Conservation (phyloP, 352 stramenopile genomes). For the Phytophthora brassicae region DNA sequence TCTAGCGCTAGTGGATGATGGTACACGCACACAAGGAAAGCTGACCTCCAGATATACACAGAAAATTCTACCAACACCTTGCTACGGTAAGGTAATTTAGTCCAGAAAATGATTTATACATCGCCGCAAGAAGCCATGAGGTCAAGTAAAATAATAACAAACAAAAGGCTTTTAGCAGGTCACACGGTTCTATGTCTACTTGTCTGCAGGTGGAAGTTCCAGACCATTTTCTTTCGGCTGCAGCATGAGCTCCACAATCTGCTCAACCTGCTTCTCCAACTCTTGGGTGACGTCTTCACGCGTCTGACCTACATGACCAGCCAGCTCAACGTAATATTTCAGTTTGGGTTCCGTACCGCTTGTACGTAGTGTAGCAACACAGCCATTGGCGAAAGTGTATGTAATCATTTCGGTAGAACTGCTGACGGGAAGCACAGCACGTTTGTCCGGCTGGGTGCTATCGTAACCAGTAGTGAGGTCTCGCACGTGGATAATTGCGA, state of each 20-base stretch:
- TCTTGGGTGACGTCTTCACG: constrained; percentile 59
- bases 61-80: constrained; percentile 18
- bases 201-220: constrained; percentile 48
- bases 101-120: constrained; percentile 30
- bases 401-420: constrained; percentile 96
- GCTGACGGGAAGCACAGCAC: constrained; percentile 91
- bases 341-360: constrained; percentile 99
- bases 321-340: constrained; percentile 98
- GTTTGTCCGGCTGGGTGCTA: constrained; percentile 85
- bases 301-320: constrained; percentile 62
- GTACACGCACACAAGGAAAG: neutral
- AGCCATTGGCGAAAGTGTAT: constrained; percentile 95
- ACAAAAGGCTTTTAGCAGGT: constrained; percentile 11
- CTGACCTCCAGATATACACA: constrained; percentile 24
- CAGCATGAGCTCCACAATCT: constrained; percentile 84
- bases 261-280: constrained; percentile 62
- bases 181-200: constrained; percentile 12
- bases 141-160: constrained; percentile 24
- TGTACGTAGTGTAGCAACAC: constrained; percentile 95
- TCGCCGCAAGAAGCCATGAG: constrained; percentile 24
- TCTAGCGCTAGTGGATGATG: constrained; percentile 25
- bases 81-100: constrained; percentile 10
- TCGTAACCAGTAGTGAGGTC: constrained; percentile 91
- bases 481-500: constrained; percentile 75
- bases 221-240: constrained; percentile 81